Base-by-base conservation (phyloP, 352 stramenopile species). In the Phytophthora tubulina region DNA sequence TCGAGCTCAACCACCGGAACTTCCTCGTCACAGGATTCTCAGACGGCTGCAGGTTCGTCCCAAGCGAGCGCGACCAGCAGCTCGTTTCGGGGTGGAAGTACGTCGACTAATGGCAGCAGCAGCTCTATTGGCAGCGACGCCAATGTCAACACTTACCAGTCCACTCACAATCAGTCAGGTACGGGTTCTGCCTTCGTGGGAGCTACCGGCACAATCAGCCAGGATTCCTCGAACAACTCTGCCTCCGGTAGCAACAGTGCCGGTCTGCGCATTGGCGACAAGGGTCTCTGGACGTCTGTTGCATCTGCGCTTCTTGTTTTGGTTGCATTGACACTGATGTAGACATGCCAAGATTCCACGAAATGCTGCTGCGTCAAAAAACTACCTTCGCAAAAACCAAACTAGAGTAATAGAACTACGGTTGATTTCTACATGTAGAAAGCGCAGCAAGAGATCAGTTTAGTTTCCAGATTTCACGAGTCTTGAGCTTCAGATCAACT, bases 231-330 rank as follows among this genome's bases (percentile, higher is more conserved):
- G 4, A 64, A 21, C 15, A 55, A 13, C 30, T 64, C 59, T 56
- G 54, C 45, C n/a, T 71, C 61, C 6, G 32, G 60, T 10, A 69
- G 50, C 44, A 71, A 17, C 44, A 70, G 53, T 7, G 67, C 53
- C 48, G 38, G 54, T 15, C 30, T 6, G 5, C 36, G 54, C 8
- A 46, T 63, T 30, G 35, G 35, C 41, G 46, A 58, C 6, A n/a
- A 17, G 7, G 27, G 33, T 13, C 11, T 70, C 30, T 63, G 58
- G 66, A 63, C 30, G n/a, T 63, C 65, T 2, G 27, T 66, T 8
- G 32, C 35, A 17, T 67, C 54, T n/a, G 61, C 21, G 32, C 14
- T 70, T 17, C 9, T 74, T 14, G 60, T 58, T 61, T 36, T 53
- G 0, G 14, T 56, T 33, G 46, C 21, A 10, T 10, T 63, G 10